phyloP scores from a whole-genome alignment of 179 eudicot genomes.

The Carnegiea gigantea region DNA sequence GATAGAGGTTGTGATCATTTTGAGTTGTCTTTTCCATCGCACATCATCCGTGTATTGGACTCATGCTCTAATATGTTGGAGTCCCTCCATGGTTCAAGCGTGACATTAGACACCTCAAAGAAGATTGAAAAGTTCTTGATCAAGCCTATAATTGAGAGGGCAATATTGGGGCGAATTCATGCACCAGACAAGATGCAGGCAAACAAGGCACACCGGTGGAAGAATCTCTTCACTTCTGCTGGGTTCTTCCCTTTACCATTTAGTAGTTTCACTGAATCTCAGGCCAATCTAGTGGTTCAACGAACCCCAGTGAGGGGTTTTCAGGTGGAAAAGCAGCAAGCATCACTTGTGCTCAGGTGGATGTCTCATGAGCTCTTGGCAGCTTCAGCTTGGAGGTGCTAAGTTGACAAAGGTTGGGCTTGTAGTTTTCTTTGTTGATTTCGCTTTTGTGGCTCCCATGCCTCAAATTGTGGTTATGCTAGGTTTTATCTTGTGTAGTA shows the following conservation, averaged over 20 bases:
- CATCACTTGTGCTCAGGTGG: conserved; percentile 24
- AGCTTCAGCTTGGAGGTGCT: conserved; percentile 23
- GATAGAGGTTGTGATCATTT: conserved; percentile 24
- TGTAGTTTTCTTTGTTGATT: not conserved
- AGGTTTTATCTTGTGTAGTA: conserved; percentile 19
- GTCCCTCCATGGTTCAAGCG: conserved; percentile 13
- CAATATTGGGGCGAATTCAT: conserved; percentile 15
- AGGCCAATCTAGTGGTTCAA: conserved; percentile 18
- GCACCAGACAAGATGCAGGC: conserved; percentile 26
- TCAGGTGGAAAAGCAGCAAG: conserved; percentile 22
- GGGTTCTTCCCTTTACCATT: conserved; percentile 20
- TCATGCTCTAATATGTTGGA: conserved; percentile 22
- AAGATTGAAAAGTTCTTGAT: conserved; percentile 20
- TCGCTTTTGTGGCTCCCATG: not conserved
- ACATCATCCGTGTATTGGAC: conserved; percentile 13
- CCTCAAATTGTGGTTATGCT: conserved; percentile 3
- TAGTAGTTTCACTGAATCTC: conserved; percentile 22
- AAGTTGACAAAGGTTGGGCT: not conserved
- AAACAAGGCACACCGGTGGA: conserved; percentile 21
- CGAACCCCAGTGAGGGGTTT: conserved; percentile 19
- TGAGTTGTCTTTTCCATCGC: conserved; percentile 21
- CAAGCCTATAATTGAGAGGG: conserved; percentile 20
- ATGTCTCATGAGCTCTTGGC: conserved; percentile 18
- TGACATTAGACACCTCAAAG: not conserved
- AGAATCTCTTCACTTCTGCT: conserved; percentile 18